These are phyloP conservation scores for Starmerella kuoi DNA, from an alignment of 805 yeast genomes.

Conservation along the genomic window DNA sequence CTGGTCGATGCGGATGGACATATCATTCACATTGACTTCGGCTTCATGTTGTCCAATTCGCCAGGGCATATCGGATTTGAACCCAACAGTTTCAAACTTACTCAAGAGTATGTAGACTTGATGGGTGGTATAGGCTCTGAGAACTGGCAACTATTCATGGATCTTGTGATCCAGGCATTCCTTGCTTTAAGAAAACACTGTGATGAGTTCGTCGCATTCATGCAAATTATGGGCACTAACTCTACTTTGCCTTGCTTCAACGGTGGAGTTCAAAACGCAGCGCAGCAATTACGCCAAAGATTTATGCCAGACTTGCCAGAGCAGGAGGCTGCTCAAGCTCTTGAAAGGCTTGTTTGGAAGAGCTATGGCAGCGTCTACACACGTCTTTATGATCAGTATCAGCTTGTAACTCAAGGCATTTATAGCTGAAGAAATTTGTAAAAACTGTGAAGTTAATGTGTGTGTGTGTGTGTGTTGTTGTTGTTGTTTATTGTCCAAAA, in stretches of 20 bases:
- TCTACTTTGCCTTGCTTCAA: constrained; percentile 84
- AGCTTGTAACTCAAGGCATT: constrained; percentile 87
- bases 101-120: constrained; percentile 77
- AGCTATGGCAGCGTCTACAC: constrained; percentile 84
- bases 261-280: constrained; percentile 65
- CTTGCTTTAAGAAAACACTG: constrained; percentile 58
- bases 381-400: constrained; percentile 87
- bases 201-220: constrained; percentile 65
- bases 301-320: constrained; percentile 68
- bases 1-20: constrained; percentile 95
- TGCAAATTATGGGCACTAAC: constrained; percentile 88
- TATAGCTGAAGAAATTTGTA: constrained; percentile 31
- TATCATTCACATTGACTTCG: constrained; percentile 82
- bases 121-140: constrained; percentile 66
- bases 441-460: too few species aligned
- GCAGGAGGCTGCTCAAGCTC: constrained; percentile 59
- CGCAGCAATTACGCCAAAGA: constrained; percentile 65
- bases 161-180: constrained; percentile 60
- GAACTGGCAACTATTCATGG: constrained; percentile 47
- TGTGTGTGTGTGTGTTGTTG: too few species aligned
- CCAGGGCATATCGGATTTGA: constrained; percentile 97
- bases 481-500: too few species aligned
- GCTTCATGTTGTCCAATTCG: constrained; percentile 79
- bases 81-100: constrained; percentile 91
- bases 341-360: constrained; percentile 68